Base-by-base conservation (phyloP, 441 rosid genomes). In the Aleurites moluccanus region DNA sequence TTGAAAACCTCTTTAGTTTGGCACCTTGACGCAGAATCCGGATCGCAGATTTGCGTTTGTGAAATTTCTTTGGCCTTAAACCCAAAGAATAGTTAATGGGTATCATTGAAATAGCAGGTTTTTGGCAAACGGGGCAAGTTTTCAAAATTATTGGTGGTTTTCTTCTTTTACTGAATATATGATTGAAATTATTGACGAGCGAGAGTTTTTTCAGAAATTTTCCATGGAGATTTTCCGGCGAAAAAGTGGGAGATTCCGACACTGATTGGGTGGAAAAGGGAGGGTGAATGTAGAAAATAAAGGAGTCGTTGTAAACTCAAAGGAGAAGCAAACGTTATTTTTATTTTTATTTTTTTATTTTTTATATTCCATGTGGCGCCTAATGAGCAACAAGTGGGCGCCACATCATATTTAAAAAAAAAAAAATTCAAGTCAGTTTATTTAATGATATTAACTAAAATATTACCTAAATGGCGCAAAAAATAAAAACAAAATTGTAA, bases 251-350 rank as follows among this genome's bases (percentile, higher is more conserved):
- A 70, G 84, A 72, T 2, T 68, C 76, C 38, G 76, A 70, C 3
- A 77, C 73, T 56, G 76, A 14, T 50, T 75, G 79, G 85, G 91
- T 80, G 80, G 80, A 86, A 80, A 78, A 25, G 47, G 90, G 88
- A 70, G 88, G 75, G 61, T 78, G 82, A 73, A 91, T 40, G 82
- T 80, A 85, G 85, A 92, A 92, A 23, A 94, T 89, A 66, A 83
- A 83, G 81, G 85, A 85, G 73, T 88, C 95, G 79, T 92, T 94
- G 83, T 80, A 87, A 75, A 85, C 57, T 40, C 90, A 62, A 65
- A 92, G 92, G 70, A 90, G 76, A 69, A 92, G 10, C 15, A 89
- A 77, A n/a, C n/a, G n/a, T n/a, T n/a, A n/a, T n/a, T n/a, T n/a
- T n/a, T n/a, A n/a, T n/a, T n/a, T n/a, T n/a, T n/a, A n/a, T n/a